A percentile compares a stretch with the other conserved stretches of the same genome.
Conservation (phyloP, 345 rosid genomes). For the Syzygium aqueum region DNA sequence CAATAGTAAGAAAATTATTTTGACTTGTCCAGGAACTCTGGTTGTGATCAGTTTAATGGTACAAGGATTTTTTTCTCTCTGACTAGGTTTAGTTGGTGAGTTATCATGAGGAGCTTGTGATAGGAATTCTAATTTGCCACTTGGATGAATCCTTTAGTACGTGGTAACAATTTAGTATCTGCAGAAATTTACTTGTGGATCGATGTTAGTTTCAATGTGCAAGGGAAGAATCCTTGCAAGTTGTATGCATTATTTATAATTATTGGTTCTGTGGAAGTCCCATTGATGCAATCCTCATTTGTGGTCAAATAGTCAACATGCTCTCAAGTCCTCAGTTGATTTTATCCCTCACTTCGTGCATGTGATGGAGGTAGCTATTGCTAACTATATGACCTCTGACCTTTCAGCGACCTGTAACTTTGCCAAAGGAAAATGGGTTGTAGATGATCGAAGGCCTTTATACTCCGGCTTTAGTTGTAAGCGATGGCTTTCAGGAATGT, state of each 20-base stretch:
- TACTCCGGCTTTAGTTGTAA: constrained; percentile 82
- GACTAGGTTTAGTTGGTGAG: not conserved
- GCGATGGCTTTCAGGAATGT: constrained; percentile 85
- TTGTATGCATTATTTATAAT: not conserved
- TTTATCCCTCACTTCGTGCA: not conserved
- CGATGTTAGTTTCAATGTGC: not conserved
- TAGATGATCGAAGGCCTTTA: constrained; percentile 56
- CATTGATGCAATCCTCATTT: not conserved
- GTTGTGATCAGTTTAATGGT: not conserved
- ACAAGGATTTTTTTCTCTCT: not conserved
- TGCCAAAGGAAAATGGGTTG: constrained; percentile 91
- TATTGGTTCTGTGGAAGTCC: not conserved
- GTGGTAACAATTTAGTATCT: not conserved
- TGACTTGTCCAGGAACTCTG: not conserved
- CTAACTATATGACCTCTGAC: not conserved
- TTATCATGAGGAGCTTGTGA: not conserved
- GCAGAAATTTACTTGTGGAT: not conserved
- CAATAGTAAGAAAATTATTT: not conserved
- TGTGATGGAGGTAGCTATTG: not conserved
- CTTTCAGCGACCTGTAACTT: constrained; percentile 52
- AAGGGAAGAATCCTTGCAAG: not conserved
- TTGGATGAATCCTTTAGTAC: not conserved
- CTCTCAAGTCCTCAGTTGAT: not conserved
- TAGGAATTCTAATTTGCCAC: not conserved
- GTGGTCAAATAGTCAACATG: not conserved